Evolutionary conservation across 306 rosid genomes (phyloP), one percentile per base, ranked within the genome.

Genomic region (Citrullus mucosospermus): DNA sequence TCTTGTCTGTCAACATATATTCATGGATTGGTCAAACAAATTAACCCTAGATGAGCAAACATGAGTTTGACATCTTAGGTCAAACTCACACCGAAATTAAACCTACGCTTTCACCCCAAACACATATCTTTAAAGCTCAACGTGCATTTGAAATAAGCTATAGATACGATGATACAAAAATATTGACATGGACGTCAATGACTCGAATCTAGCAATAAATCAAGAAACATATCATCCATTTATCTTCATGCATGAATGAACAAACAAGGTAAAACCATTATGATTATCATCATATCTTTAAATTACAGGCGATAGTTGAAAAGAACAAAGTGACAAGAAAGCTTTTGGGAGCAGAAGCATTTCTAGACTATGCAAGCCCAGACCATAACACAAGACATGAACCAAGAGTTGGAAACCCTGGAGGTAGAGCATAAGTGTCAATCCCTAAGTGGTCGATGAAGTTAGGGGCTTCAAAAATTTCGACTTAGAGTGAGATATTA

Each of bases 361-460:
- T 76, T 81, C 13, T 61, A 46, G 91, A 88, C 78, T 88, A 88
- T 78, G 68, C 91, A 43, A 87, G 86, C 82, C 90, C 85, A 8
- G 53, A 8, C 25, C 88, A 87, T 72, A 71, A 71, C 59, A 1
- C 12, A 48, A 9, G 41, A 6, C 76, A 71, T 48, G 90, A 82
- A 1, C 87, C 88, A 13, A 82, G 44, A 48, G 65, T 81, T 69
- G 88, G 87, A 50, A 66, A 6, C 54, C 80, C 58, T 54, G 83
- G 78, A 50, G 84, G 85, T 36, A 75, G 34, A 77, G 81, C 75
- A 4, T 53, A 20, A 82, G 78, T 28, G 53, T 9, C 60, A 62
- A 17, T n/a, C 66, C 75, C 3, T 57, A 78, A 75, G 46, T 41
- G 59, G 48, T 46, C 48, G 41, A 8, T 46, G 39, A 71, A 13